These are phyloP conservation scores for Bruguiera hainesii DNA, from an alignment of 441 rosid species.

Conservation along the genomic window DNA sequence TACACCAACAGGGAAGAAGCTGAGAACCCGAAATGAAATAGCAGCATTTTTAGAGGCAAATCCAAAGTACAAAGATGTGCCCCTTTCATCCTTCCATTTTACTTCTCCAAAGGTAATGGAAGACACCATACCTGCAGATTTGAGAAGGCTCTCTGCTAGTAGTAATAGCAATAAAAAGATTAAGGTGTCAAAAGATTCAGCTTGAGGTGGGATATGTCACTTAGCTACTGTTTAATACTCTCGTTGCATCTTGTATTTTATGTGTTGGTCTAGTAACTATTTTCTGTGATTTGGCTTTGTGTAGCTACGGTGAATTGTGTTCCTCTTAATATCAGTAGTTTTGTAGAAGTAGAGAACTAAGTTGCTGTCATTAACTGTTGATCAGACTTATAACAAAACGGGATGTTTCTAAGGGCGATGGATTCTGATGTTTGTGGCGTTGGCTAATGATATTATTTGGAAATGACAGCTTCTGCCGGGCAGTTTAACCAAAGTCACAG, in stretches of 20 bases:
- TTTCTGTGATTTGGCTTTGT: not conserved
- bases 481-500: too few relatives aligned
- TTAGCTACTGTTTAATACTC: conserved; percentile 2
- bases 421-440: too few relatives aligned
- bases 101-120: conserved; percentile 79
- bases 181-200: conserved; percentile 33
- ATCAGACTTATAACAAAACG: too few relatives aligned
- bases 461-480: too few relatives aligned
- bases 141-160: conserved; percentile 27
- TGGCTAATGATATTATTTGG: too few relatives aligned
- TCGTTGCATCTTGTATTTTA: conserved; percentile 11
- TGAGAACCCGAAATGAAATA: conserved; percentile 61
- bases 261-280: conserved; percentile 1
- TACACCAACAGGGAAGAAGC: conserved; percentile 69
- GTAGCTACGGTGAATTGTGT: not conserved
- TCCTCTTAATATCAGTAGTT: not conserved
- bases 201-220: conserved; percentile 19
- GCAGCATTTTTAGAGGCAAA: conserved; percentile 57
- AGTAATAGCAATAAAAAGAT: conserved; percentile 31
- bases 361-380: too few relatives aligned
- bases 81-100: conserved; percentile 66
- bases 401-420: too few relatives aligned
- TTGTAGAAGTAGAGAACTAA: too few relatives aligned
- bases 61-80: conserved; percentile 47
- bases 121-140: conserved; percentile 57